Base-by-base conservation (phyloP, 2,329 filamentous ascomycete genomes). In the Phoma sp. region DNA sequence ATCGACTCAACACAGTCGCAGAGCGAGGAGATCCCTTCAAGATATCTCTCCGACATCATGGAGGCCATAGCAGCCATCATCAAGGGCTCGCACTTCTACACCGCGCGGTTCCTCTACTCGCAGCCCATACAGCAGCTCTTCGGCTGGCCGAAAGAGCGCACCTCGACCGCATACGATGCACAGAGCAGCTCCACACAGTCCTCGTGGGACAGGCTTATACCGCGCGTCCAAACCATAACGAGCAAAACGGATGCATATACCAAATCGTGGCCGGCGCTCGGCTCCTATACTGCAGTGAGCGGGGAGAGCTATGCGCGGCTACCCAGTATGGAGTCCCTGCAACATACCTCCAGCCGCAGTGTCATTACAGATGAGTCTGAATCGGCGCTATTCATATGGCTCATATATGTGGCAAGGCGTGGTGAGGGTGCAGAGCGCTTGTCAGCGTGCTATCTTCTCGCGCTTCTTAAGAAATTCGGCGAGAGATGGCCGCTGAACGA, bases 41-140 rank as follows among this genome's bases (percentile, higher is more conserved):
- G 84, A 21, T 84, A 83, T 55, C 76, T 96, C 32, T 82, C 86
- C 1, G 85, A 86, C 9, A 84, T 96, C 15, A 77, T 98, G 6
- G 88, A 92, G 57, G 91, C 93, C 0, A 84, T 96, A 43, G 83
- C 87, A 17, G 83, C 87, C 38, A 89, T 97, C 40, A 84, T 96
- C 42, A 84, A 87, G 56, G 86, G 91, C 65, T 97, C 93, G 0
- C 88, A 87, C 62, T 90, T 88, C 73, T 85, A 92, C 48, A 87
- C 91, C 9, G 88, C 88, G 60, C 84, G 91, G 12, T 74, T 81
- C 39, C 64, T 80, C 17, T 77, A 80, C 48, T 77, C 77, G 5
- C 69, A 74, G n/a, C 64, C 71, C 14, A 73, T 77, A 48, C 71
- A 70, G 40, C 61, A 65, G 47, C 60, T 71, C 21, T 74, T 74